Conservation (phyloP, 2,329 filamentous ascomycete genomes). For the Microdochium nivale region DNA sequence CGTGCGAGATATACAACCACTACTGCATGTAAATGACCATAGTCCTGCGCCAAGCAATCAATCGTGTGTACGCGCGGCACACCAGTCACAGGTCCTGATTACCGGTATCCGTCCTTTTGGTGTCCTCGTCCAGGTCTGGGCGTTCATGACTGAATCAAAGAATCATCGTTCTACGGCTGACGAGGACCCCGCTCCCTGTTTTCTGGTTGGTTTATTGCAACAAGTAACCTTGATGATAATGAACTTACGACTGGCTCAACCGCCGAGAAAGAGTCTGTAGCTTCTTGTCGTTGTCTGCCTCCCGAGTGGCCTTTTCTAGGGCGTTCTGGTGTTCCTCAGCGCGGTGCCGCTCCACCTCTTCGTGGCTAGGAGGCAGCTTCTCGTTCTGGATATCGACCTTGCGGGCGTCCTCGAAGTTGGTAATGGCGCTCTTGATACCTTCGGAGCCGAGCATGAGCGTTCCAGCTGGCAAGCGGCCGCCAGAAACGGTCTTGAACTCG, state of each 20-base stretch:
- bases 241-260: constrained; percentile 50
- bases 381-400: constrained; percentile 98
- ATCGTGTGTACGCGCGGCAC: too few relatives aligned
- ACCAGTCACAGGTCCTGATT: too few relatives aligned
- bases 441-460: constrained; percentile 97
- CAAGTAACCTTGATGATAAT: too few relatives aligned
- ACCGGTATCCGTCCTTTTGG: too few relatives aligned
- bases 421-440: constrained; percentile 97
- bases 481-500: constrained; percentile 93
- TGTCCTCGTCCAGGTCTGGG: too few relatives aligned
- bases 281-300: constrained; percentile 87
- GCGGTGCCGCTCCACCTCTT: constrained; percentile 79
- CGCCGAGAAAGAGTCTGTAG: constrained; percentile 80
- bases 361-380: constrained; percentile 80
- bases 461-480: constrained; percentile 84
- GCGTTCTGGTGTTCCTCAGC: constrained; percentile 76
- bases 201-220: background rate
- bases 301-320: constrained; percentile 73
- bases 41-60: too few relatives aligned
- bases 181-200: background rate
- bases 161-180: background rate
- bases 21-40: too few relatives aligned
- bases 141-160: too few relatives aligned
- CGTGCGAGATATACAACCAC: too few relatives aligned
- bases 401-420: constrained; percentile 89